Base-by-base conservation (phyloP, 2,329 filamentous ascomycete species). In the Bipolaris sorokiniana region DNA sequence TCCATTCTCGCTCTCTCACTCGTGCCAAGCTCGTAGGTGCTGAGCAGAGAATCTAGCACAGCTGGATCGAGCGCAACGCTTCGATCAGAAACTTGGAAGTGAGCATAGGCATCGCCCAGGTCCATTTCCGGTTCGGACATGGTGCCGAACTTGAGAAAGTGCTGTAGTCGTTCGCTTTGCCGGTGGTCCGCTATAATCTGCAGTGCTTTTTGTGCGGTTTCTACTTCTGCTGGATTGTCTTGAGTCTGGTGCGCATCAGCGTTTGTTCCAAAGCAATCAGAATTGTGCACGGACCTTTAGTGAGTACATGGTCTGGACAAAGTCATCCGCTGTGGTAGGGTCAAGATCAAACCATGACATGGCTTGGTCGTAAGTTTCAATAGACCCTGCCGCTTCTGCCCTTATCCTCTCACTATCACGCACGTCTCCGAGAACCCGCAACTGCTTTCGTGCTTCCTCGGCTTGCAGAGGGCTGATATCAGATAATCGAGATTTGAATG, bases 301-400 rank as follows among this genome's bases (percentile, higher is more conserved):
- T 28, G 81, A 79, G 63, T 79, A 86, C 76, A 86, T 80, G 2
- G 86, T 81, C 47, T 82, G 75, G 36, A 89, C 78, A 60, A 84
- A 84, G 46, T 87, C 84, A 66, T 88, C 86, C 2, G 79, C 66
- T 9, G 80, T 82, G 10, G 75, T 58, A 18, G 66, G 66, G 5
- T 70, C 74, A 10, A 85, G 82, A 7, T 82, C 84, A 11, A 90
- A 78, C 76, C 84, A 90, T 11, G 82, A 77, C 31, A 89, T 78
- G 1, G 88, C 88, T 68, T 90, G 85, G 44, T 86, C 82, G 53
- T 85, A 83, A n/a, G 82, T 86, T 59, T 87, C 82, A 26, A 88
- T 79, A 13, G 79, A 81, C 66, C 84, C 83, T 64, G 84, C 81
- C 4, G 88, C 85, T 42, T 84, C 82, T 46, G 81, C 80, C 61